These are phyloP conservation scores for Adansonia grandidieri DNA, from an alignment of 441 rosid species.

Conservation along the genomic window DNA sequence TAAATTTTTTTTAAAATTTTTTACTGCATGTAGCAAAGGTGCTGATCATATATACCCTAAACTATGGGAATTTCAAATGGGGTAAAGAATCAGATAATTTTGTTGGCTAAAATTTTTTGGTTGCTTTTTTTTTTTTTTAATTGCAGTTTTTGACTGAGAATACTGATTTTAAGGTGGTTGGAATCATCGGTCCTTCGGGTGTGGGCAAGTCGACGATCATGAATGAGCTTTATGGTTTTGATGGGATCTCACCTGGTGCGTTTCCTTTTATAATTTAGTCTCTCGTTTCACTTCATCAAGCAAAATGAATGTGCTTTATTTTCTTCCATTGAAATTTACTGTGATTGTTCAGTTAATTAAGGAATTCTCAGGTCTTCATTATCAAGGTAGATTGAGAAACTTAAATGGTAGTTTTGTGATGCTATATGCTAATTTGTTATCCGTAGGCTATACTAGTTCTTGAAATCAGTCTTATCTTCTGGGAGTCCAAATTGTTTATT, in stretches of 20 bases:
- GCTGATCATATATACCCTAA: not conserved
- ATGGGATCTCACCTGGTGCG: conserved; percentile 67
- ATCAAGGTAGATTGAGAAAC: not conserved
- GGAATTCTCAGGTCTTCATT: not conserved
- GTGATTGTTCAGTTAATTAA: not conserved
- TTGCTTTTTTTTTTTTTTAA: not conserved
- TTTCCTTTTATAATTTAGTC: not conserved
- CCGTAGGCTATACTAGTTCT: not conserved
- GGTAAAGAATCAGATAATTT: not conserved
- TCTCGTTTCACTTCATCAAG: not conserved
- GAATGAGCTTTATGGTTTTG: conserved; percentile 83
- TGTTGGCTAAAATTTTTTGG: conserved; percentile 6
- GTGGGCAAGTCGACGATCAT: conserved; percentile 79
- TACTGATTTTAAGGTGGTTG: conserved; percentile 81
- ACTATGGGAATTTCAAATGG: not conserved
- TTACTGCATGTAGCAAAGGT: not conserved
- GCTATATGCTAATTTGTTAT: not conserved
- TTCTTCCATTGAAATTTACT: not conserved
- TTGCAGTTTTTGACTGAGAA: conserved; percentile 81
- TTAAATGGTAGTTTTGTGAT: conserved; percentile 3
- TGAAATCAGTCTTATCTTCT: not conserved
- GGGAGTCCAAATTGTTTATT: not conserved
- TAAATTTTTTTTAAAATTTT: not conserved
- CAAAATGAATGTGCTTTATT: not conserved
- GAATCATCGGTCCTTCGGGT: conserved; percentile 78